Evolutionary conservation across 208 protist species (phyloP).

Genomic region (Leishmania tarentolae): DNA sequence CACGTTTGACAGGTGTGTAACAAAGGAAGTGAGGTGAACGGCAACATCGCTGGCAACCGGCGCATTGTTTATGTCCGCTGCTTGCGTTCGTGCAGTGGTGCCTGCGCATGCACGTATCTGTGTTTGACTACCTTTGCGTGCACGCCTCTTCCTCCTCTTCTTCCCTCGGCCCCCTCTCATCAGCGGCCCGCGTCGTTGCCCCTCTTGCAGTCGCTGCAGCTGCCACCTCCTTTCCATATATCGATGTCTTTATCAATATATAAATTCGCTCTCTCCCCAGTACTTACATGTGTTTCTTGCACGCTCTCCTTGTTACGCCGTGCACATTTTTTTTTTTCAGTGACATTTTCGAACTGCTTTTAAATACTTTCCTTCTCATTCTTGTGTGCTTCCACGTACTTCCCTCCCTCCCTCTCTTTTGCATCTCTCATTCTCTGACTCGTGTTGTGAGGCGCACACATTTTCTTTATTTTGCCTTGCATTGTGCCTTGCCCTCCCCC

Average conservation of each 20-base stretch:
- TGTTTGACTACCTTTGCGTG: background rate
- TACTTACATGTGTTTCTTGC: too few relatives aligned
- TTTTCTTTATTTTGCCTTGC: conserved; percentile 10
- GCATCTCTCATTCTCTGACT: background rate
- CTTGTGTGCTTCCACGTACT: background rate
- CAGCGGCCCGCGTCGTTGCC: background rate
- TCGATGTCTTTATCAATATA: too few relatives aligned
- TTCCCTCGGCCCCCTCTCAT: background rate
- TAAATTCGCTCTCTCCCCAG: too few relatives aligned
- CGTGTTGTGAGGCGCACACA: background rate
- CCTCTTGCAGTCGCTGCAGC: background rate
- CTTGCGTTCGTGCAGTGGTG: background rate
- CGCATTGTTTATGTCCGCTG: background rate
- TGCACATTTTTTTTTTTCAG: too few relatives aligned
- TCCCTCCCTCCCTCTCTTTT: background rate
- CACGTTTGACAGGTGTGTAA: background rate
- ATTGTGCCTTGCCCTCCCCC: background rate
- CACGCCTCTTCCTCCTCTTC: background rate
- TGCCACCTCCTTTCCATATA: background rate
- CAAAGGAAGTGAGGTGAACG: background rate
- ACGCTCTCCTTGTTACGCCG: background rate
- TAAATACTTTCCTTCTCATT: background rate
- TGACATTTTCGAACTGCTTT: background rate
- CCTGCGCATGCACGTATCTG: background rate
- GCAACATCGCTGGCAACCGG: background rate